Evolutionary conservation across 2,329 filamentous ascomycete genomes (phyloP), one percentile per base, ranked within the genome.

Genomic region (Knoxdaviesia proteae): DNA sequence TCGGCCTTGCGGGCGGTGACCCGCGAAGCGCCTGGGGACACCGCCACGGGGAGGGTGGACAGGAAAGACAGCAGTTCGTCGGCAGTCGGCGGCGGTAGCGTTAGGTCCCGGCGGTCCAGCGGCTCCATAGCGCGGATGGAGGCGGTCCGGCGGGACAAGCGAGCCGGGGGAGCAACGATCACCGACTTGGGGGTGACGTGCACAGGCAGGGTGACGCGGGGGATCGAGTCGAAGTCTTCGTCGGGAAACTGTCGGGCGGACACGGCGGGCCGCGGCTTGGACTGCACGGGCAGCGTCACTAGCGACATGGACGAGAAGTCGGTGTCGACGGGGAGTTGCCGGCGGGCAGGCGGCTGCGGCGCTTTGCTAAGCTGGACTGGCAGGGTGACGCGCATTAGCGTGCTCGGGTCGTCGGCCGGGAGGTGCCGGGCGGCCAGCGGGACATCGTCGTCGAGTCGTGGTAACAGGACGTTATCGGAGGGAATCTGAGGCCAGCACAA

Each of bases 201-300:
- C 11, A 48, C 40, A 1, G 47, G 47, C 7, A 48, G 39, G 9
- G 47, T 47, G 9, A 46, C 35, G 34, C 39, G 41, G 31, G 40
- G 41, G 29, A 43, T 44, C 11, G 35, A 36, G 33, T 43, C 47
- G 10, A 39, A 11, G 34, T 39, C 42, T 6, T 44, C 38, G 9
- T 40, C 42, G 39, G 42, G 42, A n/a, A 44, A 33, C 5, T 34
- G 36, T n/a, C 32, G 7, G 11, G 42, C 20, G 20, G 20, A 20
- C 20, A 20, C 20, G 20, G 20, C 20, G 20, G 20, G 20, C 20
- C 20, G 20, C 20, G 20, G 20, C 20, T 20, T 20, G 20, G 20
- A 20, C 20, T 20, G 20, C 6, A 48, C 40, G 5, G 47, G 47
- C 5, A 48, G 42, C 6, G 47, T 47, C 7, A 46, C 42, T 10